A percentile compares a stretch with the other conserved stretches of the same genome.
These are phyloP conservation scores for Xerocomellus amylosporus DNA, from an alignment of 768 basidiomycete genomes.

Conservation along the genomic window DNA sequence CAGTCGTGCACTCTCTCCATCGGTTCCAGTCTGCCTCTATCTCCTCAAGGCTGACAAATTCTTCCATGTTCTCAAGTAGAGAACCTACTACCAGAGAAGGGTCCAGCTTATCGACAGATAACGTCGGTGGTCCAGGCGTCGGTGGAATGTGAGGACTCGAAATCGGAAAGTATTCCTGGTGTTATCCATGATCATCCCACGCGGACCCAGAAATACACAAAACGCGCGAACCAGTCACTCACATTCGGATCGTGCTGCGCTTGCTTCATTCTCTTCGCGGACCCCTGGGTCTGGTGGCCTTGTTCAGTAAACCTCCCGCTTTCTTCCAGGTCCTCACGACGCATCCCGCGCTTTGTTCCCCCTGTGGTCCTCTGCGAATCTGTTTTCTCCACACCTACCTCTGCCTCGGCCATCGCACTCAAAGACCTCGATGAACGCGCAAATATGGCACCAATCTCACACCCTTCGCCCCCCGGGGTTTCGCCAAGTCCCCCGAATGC, in stretches of 20 bases:
- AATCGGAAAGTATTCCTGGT: conserved; percentile 20
- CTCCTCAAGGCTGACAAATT: conserved; percentile 22
- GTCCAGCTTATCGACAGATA: conserved; percentile 1
- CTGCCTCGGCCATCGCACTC: conserved; percentile 8
- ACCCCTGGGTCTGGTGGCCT: conserved; percentile 1
- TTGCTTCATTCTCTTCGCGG: conserved; percentile 18
- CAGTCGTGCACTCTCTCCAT: conserved; percentile 29
- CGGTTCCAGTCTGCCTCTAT: conserved; percentile 22
- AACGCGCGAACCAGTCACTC: conserved; percentile 1
- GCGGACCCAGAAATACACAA: neutral
- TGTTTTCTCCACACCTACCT: conserved; percentile 5
- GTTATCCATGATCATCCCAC: neutral
- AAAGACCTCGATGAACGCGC: conserved; percentile 6
- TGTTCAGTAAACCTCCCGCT: conserved; percentile 3
- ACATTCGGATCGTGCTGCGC: conserved; percentile 18
- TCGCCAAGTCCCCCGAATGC: conserved; percentile 1
- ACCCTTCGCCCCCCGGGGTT: neutral
- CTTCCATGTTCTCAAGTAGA: conserved; percentile 20
- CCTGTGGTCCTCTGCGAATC: neutral
- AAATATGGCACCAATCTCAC: conserved; percentile 5
- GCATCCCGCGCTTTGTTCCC: conserved; percentile 15
- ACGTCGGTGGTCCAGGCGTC: conserved; percentile 9
- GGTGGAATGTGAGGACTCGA: conserved; percentile 21
- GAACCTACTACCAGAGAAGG: conserved; percentile 10
- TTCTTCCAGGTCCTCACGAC: conserved; percentile 13